Evolutionary conservation across 192 early-diverging fungal genomes (phyloP).

Genomic region (Phlyctochytrium bullatum): DNA sequence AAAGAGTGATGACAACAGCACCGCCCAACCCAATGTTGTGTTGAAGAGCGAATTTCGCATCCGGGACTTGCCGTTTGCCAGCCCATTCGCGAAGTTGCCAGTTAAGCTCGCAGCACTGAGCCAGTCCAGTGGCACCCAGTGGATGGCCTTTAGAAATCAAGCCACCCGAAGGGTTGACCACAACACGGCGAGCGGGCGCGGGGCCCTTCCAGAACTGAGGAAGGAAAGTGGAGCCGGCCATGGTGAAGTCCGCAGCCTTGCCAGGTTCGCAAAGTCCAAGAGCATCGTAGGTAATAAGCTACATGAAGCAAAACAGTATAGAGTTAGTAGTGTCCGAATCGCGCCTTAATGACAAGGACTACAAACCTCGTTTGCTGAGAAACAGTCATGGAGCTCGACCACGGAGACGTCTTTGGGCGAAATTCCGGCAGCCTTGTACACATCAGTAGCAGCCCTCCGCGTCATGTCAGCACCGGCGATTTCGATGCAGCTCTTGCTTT

Average conservation of each 20-base stretch:
- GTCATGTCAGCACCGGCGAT: constrained; percentile 64
- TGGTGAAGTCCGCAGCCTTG: constrained; percentile 50
- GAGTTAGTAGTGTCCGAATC: no score
- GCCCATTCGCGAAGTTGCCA: constrained; percentile 53
- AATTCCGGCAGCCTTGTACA: constrained; percentile 58
- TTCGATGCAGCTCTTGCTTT: constrained; percentile 29
- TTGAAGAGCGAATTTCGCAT: constrained; percentile 63
- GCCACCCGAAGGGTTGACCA: constrained; percentile 72
- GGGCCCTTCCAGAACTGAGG: constrained; percentile 25
- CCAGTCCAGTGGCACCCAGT: constrained; percentile 72
- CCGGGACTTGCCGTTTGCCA: constrained; percentile 65
- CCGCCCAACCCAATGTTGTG: constrained; percentile 76
- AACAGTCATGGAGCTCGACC: constrained; percentile 75
- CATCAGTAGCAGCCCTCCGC: constrained; percentile 54
- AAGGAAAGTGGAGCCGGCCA: constrained; percentile 24
- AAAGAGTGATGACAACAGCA: constrained; percentile 65
- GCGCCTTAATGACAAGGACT: no score
- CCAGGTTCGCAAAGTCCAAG: constrained; percentile 64
- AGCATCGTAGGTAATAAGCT: constrained; percentile 72
- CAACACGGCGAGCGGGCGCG: constrained; percentile 15
- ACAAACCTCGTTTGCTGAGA: constrained; percentile 67
- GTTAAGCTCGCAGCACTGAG: constrained; percentile 62
- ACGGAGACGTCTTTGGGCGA: constrained; percentile 61
- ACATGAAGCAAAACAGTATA: no score
- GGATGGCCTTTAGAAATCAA: constrained; percentile 78